phyloP scores from a whole-genome alignment of 345 rosid species.

The Salix udensis region DNA sequence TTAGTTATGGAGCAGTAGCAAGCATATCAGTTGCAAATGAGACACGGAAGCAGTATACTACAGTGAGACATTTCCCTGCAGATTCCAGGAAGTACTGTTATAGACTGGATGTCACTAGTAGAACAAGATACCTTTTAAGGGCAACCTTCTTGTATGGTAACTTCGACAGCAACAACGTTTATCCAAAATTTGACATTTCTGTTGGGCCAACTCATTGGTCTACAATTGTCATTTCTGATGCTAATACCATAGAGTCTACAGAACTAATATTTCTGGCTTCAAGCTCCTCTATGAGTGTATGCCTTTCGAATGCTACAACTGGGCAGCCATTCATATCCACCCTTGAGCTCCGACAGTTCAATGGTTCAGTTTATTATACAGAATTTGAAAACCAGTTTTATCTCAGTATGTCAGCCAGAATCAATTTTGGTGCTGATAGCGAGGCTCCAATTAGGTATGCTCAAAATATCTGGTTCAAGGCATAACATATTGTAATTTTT shows the following conservation, averaged over 20 bases:
- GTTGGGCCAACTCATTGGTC: conserved; percentile 91
- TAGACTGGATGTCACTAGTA: conserved; percentile 55
- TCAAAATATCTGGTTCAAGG: conserved; percentile 10
- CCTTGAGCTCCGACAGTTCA: conserved; percentile 93
- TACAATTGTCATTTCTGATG: conserved; percentile 80
- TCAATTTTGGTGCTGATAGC: conserved; percentile 88
- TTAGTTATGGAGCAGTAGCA: conserved; percentile 60
- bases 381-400: conserved; percentile 58
- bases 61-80: conserved; percentile 87
- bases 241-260: conserved; percentile 50
- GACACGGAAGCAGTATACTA: conserved; percentile 67
- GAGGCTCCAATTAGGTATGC: conserved; percentile 77
- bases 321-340: conserved; percentile 97
- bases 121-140: conserved; percentile 85
- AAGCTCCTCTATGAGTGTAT: conserved; percentile 61
- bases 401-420: conserved; percentile 78
- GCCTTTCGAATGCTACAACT: conserved; percentile 94
- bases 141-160: conserved; percentile 93
- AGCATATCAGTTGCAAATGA: conserved; percentile 55
- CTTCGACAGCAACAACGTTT: conserved; percentile 81
- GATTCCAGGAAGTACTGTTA: conserved; percentile 92
- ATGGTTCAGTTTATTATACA: conserved; percentile 78
- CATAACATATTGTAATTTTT: neutral
- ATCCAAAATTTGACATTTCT: conserved; percentile 90
- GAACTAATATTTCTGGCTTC: conserved; percentile 90